Conservation (phyloP, 805 yeast species). For the Wickerhamiella alocasiicola region DNA sequence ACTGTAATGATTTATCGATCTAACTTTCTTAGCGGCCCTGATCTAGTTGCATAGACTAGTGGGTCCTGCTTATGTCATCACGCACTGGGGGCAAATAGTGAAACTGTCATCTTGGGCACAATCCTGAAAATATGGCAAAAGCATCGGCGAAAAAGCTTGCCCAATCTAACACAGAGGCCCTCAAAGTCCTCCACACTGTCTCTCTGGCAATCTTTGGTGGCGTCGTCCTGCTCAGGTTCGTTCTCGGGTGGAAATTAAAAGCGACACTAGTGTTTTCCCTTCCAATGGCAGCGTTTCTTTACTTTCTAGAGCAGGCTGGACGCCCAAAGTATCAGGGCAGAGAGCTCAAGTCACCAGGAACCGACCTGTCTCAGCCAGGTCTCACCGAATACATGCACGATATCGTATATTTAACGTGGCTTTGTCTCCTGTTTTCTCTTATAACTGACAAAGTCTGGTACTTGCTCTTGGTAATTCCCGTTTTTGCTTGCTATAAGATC, state of each 20-base stretch:
- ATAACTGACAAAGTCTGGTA: slow-evolving; percentile 55
- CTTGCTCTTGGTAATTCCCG: slow-evolving; percentile 28
- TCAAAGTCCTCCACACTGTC: slow-evolving; percentile 27
- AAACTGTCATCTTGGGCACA: too few relatives aligned
- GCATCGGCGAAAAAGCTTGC: slow-evolving; percentile 35
- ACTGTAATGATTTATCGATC: too few relatives aligned
- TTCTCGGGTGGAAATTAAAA: slow-evolving; percentile 36
- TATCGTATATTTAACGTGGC: slow-evolving; percentile 51
- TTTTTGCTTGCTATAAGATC: slow-evolving; percentile 17
- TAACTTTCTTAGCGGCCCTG: too few relatives aligned
- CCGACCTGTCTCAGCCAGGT: slow-evolving; percentile 49
- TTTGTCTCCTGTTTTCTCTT: slow-evolving; percentile 41
- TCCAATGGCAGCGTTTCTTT: slow-evolving; percentile 37
- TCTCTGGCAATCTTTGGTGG: slow-evolving; percentile 32
- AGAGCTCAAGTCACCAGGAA: slow-evolving; percentile 42
- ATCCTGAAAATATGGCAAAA: slow-evolving; percentile 35
- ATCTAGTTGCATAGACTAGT: too few relatives aligned
- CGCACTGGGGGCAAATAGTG: too few relatives aligned
- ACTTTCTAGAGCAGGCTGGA: slow-evolving; percentile 45
- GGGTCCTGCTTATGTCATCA: too few relatives aligned
- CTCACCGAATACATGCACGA: slow-evolving; percentile 65
- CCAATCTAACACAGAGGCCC: slow-evolving; percentile 24
- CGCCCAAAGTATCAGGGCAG: slow-evolving; percentile 43
- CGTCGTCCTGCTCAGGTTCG: slow-evolving; percentile 29
- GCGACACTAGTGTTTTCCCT: slow-evolving; percentile 34